These are phyloP conservation scores for Yamadazyma atlantica DNA, from an alignment of 1,139 yeast species.

Conservation along the genomic window DNA sequence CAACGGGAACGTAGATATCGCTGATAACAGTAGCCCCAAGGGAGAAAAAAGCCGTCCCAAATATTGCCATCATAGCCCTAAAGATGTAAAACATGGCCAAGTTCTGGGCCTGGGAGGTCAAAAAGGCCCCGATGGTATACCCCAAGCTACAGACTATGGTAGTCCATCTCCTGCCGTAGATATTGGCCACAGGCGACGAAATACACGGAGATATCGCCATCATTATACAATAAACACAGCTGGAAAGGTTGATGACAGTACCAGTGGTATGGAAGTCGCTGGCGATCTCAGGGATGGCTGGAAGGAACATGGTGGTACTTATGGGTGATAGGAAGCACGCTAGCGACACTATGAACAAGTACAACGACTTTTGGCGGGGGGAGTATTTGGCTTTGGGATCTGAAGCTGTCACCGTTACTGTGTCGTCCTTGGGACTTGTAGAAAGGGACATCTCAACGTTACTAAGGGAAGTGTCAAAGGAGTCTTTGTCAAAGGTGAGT, in stretches of 20 bases:
- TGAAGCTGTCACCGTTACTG: not conserved
- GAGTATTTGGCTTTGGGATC: constrained; percentile 5
- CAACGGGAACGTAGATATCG: too few species aligned
- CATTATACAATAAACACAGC: constrained; percentile 44
- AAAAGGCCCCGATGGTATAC: constrained; percentile 30
- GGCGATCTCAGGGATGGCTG: constrained; percentile 50
- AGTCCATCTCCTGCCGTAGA: constrained; percentile 45
- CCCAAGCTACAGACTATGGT: constrained; percentile 34
- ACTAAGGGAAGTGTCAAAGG: not conserved
- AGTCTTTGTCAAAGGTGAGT: too few species aligned
- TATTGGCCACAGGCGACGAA: constrained; percentile 43
- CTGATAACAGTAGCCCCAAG: too few species aligned
- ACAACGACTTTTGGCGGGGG: constrained; percentile 8
- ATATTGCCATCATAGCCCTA: constrained; percentile 43
- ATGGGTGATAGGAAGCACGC: constrained; percentile 39
- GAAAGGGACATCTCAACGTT: not conserved
- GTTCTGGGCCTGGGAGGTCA: constrained; percentile 44
- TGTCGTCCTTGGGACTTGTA: not conserved
- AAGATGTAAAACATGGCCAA: constrained; percentile 50
- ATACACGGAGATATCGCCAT: constrained; percentile 51
- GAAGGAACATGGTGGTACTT: constrained; percentile 41
- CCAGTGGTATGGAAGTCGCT: constrained; percentile 41
- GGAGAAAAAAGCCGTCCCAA: constrained; percentile 52
- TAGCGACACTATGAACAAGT: constrained; percentile 17
- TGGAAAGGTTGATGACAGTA: constrained; percentile 43